These are phyloP conservation scores for Penicillium fimorum DNA, from an alignment of 495 filamentous ascomycete species.

Conservation along the genomic window DNA sequence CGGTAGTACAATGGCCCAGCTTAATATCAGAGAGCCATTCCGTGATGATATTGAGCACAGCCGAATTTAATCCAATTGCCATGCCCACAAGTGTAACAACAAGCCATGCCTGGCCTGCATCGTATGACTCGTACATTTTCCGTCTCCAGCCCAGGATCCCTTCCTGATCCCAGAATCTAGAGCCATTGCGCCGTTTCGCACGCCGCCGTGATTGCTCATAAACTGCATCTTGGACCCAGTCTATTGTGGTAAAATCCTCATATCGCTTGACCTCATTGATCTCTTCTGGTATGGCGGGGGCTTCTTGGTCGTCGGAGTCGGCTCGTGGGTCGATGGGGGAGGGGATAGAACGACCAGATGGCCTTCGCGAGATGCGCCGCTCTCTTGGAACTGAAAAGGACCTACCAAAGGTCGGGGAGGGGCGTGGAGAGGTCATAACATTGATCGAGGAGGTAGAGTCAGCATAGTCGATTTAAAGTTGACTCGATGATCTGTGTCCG, in stretches of 20 bases:
- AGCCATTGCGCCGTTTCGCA: conserved; percentile 67
- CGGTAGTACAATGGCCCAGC: conserved; percentile 87
- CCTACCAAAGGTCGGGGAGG: conserved; percentile 56
- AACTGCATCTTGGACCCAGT: conserved; percentile 98
- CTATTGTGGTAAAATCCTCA: conserved; percentile 97
- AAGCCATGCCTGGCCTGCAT: conserved; percentile 97
- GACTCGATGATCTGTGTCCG: conserved; percentile 19
- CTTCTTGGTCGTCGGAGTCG: conserved; percentile 36
- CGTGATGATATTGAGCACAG: conserved; percentile 90
- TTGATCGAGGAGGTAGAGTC: conserved; percentile 32
- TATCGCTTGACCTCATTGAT: conserved; percentile 98
- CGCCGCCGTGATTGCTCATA: conserved; percentile 82
- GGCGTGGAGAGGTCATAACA: conserved; percentile 63
- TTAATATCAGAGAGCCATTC: conserved; percentile 98
- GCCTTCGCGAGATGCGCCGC: conserved; percentile 60
- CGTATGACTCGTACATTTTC: conserved; percentile 82
- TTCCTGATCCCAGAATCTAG: conserved; percentile 71
- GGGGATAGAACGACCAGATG: conserved; percentile 68
- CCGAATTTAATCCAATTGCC: conserved; percentile 90
- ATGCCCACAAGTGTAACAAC: conserved; percentile 92
- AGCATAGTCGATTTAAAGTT: conserved; percentile 35
- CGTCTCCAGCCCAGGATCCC: conserved; percentile 77
- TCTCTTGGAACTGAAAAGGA: conserved; percentile 55
- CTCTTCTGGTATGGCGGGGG: conserved; percentile 81
- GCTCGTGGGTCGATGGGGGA: conserved; percentile 57